Evolutionary conservation across 768 basidiomycete species (phyloP).

Genomic region (Amanita brunnescens): DNA sequence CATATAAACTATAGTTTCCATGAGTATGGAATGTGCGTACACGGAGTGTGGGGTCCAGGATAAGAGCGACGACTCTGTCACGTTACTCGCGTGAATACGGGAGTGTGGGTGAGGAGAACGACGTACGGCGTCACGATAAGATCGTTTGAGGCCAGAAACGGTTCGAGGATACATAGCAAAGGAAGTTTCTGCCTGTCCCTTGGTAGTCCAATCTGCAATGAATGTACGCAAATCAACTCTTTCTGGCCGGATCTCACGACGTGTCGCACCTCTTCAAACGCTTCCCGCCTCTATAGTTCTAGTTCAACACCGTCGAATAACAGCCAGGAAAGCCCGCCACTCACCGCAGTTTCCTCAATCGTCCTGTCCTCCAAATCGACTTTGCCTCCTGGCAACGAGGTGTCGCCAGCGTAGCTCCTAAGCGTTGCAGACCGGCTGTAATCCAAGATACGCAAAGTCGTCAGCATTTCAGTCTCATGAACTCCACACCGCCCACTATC

Average conservation of each 20-base stretch:
- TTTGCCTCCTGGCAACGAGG: conserved; percentile 81
- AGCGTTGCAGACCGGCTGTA: conserved; percentile 67
- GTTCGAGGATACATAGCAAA: conserved; percentile 69
- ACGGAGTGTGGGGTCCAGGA: conserved; percentile 68
- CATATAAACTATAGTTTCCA: background rate
- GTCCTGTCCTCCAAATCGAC: conserved; percentile 59
- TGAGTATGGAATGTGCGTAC: conserved; percentile 27
- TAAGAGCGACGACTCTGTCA: conserved; percentile 72
- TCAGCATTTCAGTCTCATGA: too few species aligned
- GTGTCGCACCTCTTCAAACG: conserved; percentile 78
- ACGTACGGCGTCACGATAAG: conserved; percentile 81
- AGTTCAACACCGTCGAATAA: background rate
- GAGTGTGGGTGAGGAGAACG: background rate
- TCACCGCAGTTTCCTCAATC: conserved; percentile 75
- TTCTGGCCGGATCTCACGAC: too few species aligned
- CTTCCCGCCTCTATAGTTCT: conserved; percentile 62
- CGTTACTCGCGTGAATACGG: background rate
- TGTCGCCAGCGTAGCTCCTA: conserved; percentile 78
- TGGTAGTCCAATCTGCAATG: conserved; percentile 71
- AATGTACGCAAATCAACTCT: background rate
- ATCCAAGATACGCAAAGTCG: too few species aligned
- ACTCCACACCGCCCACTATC: too few species aligned
- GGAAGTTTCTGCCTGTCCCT: conserved; percentile 61
- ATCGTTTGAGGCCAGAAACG: conserved; percentile 63
- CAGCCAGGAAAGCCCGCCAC: conserved; percentile 14